These are phyloP conservation scores for Hypsizygus marmoreus DNA, from an alignment of 768 basidiomycete genomes.

Conservation along the genomic window DNA sequence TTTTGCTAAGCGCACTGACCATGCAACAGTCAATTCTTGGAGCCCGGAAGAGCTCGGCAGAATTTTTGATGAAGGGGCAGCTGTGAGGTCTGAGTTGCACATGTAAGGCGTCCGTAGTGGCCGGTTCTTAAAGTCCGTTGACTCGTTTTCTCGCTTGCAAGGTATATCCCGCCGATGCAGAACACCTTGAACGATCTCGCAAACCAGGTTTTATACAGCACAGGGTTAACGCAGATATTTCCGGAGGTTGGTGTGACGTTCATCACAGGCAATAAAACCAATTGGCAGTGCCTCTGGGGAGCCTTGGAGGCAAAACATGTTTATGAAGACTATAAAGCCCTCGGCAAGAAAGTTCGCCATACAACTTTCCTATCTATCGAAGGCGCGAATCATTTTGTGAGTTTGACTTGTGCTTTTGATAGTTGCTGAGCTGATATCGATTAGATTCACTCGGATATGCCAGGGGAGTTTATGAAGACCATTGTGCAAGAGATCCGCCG, in stretches of 20 bases:
- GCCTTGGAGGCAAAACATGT: conserved; percentile 11
- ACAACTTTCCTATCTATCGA: conserved; percentile 22
- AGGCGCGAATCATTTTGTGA: conserved; percentile 34
- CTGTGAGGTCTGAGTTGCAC: conserved; percentile 18
- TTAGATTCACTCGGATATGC: conserved; percentile 11
- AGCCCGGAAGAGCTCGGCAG: conserved; percentile 19
- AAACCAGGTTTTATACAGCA: conserved; percentile 21
- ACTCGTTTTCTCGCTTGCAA: conserved; percentile 3
- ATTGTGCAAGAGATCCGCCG: conserved; percentile 1
- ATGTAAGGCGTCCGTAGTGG: conserved; percentile 12
- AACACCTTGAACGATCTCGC: conserved; percentile 14
- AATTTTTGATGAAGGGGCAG: conserved; percentile 16
- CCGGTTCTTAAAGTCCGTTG: neutral
- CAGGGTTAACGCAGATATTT: conserved; percentile 6
- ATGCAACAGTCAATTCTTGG: conserved; percentile 20
- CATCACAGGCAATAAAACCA: neutral
- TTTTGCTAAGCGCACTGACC: conserved; percentile 15
- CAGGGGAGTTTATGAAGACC: conserved; percentile 4
- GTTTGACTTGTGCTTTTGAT: conserved; percentile 5
- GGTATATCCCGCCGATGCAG: conserved; percentile 23
- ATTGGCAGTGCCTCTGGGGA: conserved; percentile 19
- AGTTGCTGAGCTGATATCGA: neutral
- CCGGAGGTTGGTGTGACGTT: conserved; percentile 1
- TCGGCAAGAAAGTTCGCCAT: conserved; percentile 21
- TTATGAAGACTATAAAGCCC: conserved; percentile 16